Evolutionary conservation across 2,329 filamentous ascomycete genomes (phyloP).

Genomic region (Penicillium verrucosum): DNA sequence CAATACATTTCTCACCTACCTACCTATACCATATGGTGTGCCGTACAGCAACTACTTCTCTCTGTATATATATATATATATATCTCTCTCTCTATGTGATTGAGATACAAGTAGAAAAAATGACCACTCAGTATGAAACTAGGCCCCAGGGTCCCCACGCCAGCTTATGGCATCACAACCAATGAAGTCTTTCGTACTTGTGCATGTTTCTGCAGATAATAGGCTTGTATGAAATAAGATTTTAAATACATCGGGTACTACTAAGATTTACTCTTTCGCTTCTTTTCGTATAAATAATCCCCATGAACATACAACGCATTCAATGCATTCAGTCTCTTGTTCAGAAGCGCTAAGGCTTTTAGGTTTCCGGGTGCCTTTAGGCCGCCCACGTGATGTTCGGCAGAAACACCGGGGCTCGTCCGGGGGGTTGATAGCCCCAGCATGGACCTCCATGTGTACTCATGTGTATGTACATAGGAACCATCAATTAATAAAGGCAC

Average conservation of each 20-base stretch:
- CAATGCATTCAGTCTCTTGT: not conserved
- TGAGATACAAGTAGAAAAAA: not conserved
- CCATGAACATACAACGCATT: constrained; percentile 4
- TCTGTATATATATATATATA: no score
- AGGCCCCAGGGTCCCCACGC: not conserved
- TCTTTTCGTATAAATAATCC: not conserved
- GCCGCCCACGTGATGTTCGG: constrained; percentile 9
- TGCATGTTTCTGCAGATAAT: not conserved
- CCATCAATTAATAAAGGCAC: constrained; percentile 5
- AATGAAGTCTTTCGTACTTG: not conserved
- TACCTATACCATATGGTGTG: no score
- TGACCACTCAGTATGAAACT: not conserved
- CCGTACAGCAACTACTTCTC: no score
- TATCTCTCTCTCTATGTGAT: no score
- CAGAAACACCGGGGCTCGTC: constrained; percentile 6
- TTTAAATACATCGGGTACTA: not conserved
- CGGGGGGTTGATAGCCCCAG: not conserved
- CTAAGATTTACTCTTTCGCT: no score
- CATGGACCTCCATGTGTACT: not conserved
- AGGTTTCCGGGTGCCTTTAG: not conserved
- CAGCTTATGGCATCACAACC: not conserved
- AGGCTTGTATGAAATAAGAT: not conserved
- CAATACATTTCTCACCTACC: no score
- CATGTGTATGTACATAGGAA: constrained; percentile 2
- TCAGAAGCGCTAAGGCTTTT: not conserved